These are phyloP conservation scores for Ophiostoma sp. DNA, from an alignment of 2,329 filamentous ascomycete genomes.

Conservation along the genomic window DNA sequence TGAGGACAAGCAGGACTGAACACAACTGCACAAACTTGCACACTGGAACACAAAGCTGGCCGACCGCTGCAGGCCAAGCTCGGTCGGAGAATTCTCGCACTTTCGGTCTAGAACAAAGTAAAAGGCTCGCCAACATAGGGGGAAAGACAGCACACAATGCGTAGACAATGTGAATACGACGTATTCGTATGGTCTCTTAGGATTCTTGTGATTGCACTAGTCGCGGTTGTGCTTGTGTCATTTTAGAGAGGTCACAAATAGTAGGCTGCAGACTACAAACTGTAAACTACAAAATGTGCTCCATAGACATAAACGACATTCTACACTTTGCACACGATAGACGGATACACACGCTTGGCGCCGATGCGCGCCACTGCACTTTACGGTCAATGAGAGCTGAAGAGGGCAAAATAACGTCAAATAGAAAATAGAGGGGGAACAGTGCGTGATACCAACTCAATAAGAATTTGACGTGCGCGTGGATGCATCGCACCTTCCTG, in stretches of 20 bases:
- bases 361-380: conserved; percentile 15
- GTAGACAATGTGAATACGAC: background rate
- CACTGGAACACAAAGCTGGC: background rate
- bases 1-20: background rate
- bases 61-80: background rate
- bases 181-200: background rate
- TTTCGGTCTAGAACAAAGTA: background rate
- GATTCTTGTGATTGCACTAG: too few relatives aligned
- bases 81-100: background rate
- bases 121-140: background rate
- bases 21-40: background rate
- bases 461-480: background rate
- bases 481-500: background rate
- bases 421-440: background rate
- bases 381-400: conserved; percentile 13
- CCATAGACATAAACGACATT: background rate
- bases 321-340: background rate
- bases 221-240: background rate
- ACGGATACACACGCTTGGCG: background rate
- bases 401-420: background rate
- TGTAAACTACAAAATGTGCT: background rate
- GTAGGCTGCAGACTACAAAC: background rate
- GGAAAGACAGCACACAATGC: background rate
- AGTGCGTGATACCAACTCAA: background rate
- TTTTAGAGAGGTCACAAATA: background rate